A percentile compares a stretch with the other conserved stretches of the same genome.
phyloP scores from a whole-genome alignment of 148 eudicot genomes.

The Chenopodium album region DNA sequence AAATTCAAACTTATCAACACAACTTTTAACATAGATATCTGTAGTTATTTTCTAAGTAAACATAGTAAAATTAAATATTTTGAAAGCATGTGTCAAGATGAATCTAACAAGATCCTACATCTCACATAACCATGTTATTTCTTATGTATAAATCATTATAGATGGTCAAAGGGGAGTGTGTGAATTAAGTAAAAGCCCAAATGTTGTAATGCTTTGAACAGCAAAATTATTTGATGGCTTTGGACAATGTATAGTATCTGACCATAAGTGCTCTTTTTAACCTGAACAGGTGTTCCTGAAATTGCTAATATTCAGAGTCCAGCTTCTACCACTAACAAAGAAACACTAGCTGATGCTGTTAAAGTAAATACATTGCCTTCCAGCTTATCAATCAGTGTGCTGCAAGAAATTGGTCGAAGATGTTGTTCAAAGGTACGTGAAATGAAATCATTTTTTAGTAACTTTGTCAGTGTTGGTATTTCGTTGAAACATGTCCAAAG shows the following conservation, averaged over 20 bases:
- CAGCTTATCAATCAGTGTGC: conserved; percentile 69
- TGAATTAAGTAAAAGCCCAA: no score
- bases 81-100: no score
- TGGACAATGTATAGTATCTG: background rate
- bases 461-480: background rate
- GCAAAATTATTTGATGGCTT: background rate
- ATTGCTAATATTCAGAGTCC: conserved; percentile 36
- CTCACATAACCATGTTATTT: no score
- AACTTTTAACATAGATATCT: no score
- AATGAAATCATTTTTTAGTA: background rate
- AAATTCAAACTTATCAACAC: no score
- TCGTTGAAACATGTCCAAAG: no score
- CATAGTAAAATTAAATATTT: no score
- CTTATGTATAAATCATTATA: no score
- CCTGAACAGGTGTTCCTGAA: conserved; percentile 32
- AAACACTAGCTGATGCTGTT: conserved; percentile 44
- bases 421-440: conserved; percentile 78
- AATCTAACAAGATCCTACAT: no score
- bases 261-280: conserved; percentile 2
- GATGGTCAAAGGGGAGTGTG: no score
- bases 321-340: conserved; percentile 39
- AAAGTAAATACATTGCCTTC: conserved; percentile 48
- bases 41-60: no score
- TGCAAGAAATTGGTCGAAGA: conserved; percentile 93
- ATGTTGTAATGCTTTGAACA: no score